Evolutionary conservation across 2,329 filamentous ascomycete species (phyloP), one percentile per base, ranked within the genome.

Genomic region (Dactylellina sp.): DNA sequence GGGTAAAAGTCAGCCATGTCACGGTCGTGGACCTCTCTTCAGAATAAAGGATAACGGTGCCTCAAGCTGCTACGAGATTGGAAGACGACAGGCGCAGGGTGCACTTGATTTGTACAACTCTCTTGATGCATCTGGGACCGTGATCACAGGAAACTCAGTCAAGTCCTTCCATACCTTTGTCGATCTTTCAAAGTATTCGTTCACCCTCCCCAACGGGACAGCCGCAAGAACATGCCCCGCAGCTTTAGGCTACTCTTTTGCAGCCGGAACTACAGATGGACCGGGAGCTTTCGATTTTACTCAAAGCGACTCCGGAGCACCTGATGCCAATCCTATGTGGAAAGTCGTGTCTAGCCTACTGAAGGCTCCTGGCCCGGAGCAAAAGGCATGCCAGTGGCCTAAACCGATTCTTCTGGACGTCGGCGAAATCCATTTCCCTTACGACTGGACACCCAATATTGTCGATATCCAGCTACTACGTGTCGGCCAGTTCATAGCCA

Each of bases 261-360:
- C 94, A 0, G 94, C 91, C 0, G 94, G 94, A 9, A 98, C 94
- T 0, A 91, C 92, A 0, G 94, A 98, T 80, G 92, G 94, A 4
- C 93, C 94, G 0, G 94, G 94, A 0, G 89, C 88, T 0, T 96
- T 97, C 78, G 94, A 98, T 81, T 97, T 98, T 80, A 95, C 91
- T 0, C 94, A 98, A 79, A 93, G 93, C 76, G 87, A 91, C 76
- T 89, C 89, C 0, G 89, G 89, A 32, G 84, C 87, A n/a, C 89
- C 92, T 0, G 86, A 89, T 20, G 70, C 70, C 28, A 93, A 91
- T 76, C 92, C 92, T 0, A 82, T 97, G 2, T 97, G 94, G 94
- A 84, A 84, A 22, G 83, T 91, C 6, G 92, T 96, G 1, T 89
- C 91, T 1, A 86, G 86, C 6, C 82, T 92, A 12, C 83, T 97